A percentile compares a stretch with the other conserved stretches of the same genome.
phyloP scores from a whole-genome alignment of 805 yeast genomes.

The Ogataea degrootiae region DNA sequence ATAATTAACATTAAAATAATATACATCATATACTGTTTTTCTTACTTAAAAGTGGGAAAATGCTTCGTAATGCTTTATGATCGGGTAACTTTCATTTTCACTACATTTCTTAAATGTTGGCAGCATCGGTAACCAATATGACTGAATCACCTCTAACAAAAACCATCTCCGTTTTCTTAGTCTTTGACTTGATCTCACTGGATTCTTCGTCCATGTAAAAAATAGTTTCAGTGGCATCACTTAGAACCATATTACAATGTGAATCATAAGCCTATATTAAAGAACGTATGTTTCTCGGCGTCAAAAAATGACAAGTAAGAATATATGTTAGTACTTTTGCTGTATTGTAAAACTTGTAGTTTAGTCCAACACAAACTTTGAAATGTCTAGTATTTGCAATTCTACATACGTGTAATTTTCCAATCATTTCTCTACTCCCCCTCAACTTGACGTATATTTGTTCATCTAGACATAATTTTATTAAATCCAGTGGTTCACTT shows the following conservation, averaged over 20 bases:
- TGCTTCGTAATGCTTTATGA: not conserved
- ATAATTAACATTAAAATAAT: not conserved
- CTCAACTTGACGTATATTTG: slow-evolving; percentile 81
- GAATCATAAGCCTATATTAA: slow-evolving; percentile 71
- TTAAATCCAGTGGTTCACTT: slow-evolving; percentile 84
- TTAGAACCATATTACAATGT: slow-evolving; percentile 92
- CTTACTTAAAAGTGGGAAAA: not conserved
- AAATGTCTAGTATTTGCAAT: not conserved
- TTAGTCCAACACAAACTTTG: no score
- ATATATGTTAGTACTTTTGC: no score
- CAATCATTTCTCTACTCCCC: slow-evolving; percentile 90
- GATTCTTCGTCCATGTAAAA: slow-evolving; percentile 51
- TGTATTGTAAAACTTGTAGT: no score
- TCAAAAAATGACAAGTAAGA: not conserved
- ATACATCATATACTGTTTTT: not conserved
- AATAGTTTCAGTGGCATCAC: slow-evolving; percentile 86
- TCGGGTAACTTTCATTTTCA: not conserved
- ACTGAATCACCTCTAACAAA: slow-evolving; percentile 98
- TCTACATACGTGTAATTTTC: slow-evolving; percentile 68
- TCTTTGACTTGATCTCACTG: slow-evolving; percentile 36
- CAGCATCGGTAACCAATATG: slow-evolving; percentile 55
- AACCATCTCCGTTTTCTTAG: slow-evolving; percentile 75
- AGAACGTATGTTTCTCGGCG: not conserved
- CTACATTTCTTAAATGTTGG: slow-evolving; percentile 15
- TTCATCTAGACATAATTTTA: slow-evolving; percentile 84